These are phyloP conservation scores for Chaetomium sp. DNA, from an alignment of 2,329 filamentous ascomycete species.

Conservation along the genomic window DNA sequence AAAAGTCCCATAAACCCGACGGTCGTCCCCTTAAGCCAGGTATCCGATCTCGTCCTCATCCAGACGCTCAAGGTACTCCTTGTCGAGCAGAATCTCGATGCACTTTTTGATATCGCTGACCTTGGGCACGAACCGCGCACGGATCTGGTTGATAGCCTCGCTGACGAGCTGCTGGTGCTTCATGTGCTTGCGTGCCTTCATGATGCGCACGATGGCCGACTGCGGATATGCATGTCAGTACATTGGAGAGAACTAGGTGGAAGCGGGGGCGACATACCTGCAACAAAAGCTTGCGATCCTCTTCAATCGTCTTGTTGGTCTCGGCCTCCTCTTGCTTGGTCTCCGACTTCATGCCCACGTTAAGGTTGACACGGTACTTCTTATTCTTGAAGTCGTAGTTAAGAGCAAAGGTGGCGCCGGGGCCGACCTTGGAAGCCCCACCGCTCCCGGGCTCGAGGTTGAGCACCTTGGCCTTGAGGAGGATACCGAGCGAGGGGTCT, in stretches of 20 bases:
- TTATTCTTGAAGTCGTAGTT: constrained; percentile 98
- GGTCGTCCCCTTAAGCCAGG: constrained; percentile 65
- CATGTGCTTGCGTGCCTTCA: constrained; percentile 99
- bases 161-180: constrained; percentile 93
- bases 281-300: constrained; percentile 92
- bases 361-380: constrained; percentile 96
- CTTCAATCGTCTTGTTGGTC: constrained; percentile 99
- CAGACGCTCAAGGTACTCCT: constrained; percentile 95
- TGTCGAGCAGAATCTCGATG: constrained; percentile 97
- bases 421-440: constrained; percentile 65
- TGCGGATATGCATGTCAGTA: constrained; percentile 44
- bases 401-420: constrained; percentile 77
- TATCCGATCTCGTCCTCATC: constrained; percentile 95
- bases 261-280: constrained; percentile 67
- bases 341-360: constrained; percentile 91
- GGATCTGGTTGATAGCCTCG: constrained; percentile 95
- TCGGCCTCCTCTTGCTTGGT: constrained; percentile 95
- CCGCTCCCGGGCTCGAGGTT: constrained; percentile 65
- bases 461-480: constrained; percentile 92
- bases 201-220: constrained; percentile 98
- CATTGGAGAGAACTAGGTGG: neutral
- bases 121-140: constrained; percentile 88
- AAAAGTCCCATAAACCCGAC: neutral
- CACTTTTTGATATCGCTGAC: constrained; percentile 98
- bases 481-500: constrained; percentile 81